Evolutionary conservation across 2,329 filamentous ascomycete species (phyloP), one percentile per base, ranked within the genome.

Genomic region (Leptographium procerum): DNA sequence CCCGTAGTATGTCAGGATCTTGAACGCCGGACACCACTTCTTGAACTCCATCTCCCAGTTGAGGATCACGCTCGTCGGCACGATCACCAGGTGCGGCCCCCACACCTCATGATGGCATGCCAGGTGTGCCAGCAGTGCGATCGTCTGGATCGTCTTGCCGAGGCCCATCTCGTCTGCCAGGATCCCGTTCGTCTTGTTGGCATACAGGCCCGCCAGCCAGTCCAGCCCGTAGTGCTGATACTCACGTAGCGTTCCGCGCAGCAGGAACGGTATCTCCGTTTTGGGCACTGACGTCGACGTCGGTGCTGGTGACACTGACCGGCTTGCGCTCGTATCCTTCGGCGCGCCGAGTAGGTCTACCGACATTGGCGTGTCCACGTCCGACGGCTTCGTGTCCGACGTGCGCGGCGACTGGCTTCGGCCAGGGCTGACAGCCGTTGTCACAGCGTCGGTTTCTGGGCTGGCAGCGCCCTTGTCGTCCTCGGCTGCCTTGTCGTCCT

Each of bases 41-140:
- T 97, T 97, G 79, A 99, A 99, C 72, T 99, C 94, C 88, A 97
- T 97, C 71, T 99, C 95, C 94, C 94, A 99, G 69, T 99, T 99
- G 63, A 99, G 83, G 80, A 99, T 96, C 54, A 99, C 95, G 71
- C 91, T 97, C 2, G 94, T 99, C 1, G 94, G 94, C 2, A 99
- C 94, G 61, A 99, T 88, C 54, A 99, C 89, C 28, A 99, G 76
- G 75, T 99, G 94, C 1, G 94, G 91, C 0, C 95, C 94, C 95
- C 94, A 99, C 6, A 95, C 85, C 66, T 91, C 84, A 68, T 96
- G 88, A 45, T 90, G 81, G 62, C 91, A 91, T 10, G 95, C 94
- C 40, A 99, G 79, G 69, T 99, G 92, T 5, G 94, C 94, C 43
- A 99, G 78, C 3, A 99, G 77, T 4, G 95, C 87, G 66, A 99